phyloP scores from a whole-genome alignment of 1,139 yeast species.

The Yamadazyma membranifaciens region DNA sequence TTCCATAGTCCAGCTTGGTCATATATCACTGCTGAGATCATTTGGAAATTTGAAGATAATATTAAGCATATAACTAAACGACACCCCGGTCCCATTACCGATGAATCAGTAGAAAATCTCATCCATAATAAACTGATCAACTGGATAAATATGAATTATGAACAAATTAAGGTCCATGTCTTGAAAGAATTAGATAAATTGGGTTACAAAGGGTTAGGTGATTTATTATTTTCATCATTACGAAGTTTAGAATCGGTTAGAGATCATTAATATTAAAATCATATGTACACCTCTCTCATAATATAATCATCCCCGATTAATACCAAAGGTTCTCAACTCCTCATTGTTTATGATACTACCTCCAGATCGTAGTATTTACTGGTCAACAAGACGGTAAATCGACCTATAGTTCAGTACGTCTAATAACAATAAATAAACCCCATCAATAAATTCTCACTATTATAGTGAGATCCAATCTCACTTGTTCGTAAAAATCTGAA shows the following conservation, averaged over 20 bases:
- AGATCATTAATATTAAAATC: neutral
- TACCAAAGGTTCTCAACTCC: too few species aligned
- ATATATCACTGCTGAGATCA: constrained; percentile 39
- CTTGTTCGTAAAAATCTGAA: neutral
- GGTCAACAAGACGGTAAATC: too few species aligned
- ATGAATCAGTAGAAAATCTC: constrained; percentile 26
- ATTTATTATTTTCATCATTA: constrained; percentile 45
- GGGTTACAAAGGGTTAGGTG: constrained; percentile 44
- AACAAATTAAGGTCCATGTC: constrained; percentile 38
- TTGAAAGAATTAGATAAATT: constrained; percentile 30
- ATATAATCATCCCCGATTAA: neutral
- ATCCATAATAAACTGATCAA: constrained; percentile 13
- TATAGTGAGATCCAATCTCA: neutral
- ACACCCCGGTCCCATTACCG: constrained; percentile 48
- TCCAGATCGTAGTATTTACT: too few species aligned
- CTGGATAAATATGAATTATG: constrained; percentile 35
- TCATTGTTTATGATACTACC: too few species aligned
- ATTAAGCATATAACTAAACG: constrained; percentile 23
- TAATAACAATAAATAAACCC: too few species aligned
- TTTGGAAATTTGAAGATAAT: constrained; percentile 50
- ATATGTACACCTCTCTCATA: neutral
- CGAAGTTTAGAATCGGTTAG: constrained; percentile 32
- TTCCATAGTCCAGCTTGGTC: constrained; percentile 58
- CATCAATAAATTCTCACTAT: too few species aligned
- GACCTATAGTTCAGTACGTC: too few species aligned